Evolutionary conservation across 306 rosid species (phyloP), one percentile per base, ranked within the genome.

Genomic region (Rubus idaeus): DNA sequence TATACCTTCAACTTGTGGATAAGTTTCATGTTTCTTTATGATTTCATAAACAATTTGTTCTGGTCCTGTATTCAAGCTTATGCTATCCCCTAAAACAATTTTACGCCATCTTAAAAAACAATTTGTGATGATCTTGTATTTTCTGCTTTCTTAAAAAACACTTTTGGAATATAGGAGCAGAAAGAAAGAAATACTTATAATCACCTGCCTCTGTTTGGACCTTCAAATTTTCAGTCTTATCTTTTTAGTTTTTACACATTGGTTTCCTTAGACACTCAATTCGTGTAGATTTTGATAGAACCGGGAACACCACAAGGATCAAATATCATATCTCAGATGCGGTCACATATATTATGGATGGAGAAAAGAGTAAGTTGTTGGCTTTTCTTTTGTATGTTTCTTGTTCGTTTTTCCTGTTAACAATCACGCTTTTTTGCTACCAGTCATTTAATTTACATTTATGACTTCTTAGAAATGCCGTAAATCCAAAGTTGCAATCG

Each of bases 221-320:
- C 30, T 73, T 73, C 30, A 5, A 42, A 57, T 57, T 8, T 57
- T 23, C 14, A 23, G 42, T 68, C 21, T 55, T 20, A 58, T 55
- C 20, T 5, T 8, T 74, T 61, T 16, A 46, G 12, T 5, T 8
- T 74, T 61, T 16, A 46, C 9, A 3, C 35, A 2, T 55, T 66
- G 8, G 10, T 14, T 13, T 46, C 41, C 78, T 71, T 68, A 77
- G 55, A 65, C 62, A 75, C 88, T 49, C 41, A 79, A 67, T 73
- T 11, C 26, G 80, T 79, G 68, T 79, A 92, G 99, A 92, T 95
- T 79, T 86, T 90, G 87, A 79, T 95, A 80, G 99, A 95, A 85
- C 97, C 97, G 17, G 97, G 99, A 76, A 90, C 96, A 5, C 97
- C 96, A 69, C 97, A 92, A 79, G 96, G 97, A 75, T 95, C 91